Evolutionary conservation across 2,329 filamentous ascomycete species (phyloP).

Genomic region (Pseudocercospora musae): DNA sequence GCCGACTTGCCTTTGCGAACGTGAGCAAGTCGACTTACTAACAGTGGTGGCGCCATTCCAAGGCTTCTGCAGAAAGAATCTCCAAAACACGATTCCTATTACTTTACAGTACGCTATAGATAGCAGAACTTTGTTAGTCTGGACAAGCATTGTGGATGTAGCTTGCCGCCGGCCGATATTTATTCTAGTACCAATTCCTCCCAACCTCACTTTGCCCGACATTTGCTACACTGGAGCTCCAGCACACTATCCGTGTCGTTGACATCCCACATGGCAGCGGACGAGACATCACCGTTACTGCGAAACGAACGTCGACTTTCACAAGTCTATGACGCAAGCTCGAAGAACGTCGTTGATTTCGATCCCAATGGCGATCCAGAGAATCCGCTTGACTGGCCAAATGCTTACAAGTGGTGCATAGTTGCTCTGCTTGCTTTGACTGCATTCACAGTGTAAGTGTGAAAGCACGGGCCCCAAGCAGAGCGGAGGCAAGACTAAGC

Average conservation of each 20-base stretch:
- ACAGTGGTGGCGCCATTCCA: not conserved
- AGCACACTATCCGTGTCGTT: not conserved
- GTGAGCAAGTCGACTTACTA: not conserved
- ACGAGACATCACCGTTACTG: constrained; percentile 21
- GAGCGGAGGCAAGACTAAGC: not conserved
- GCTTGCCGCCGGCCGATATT: not conserved
- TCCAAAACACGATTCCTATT: no score
- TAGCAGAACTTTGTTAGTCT: not conserved
- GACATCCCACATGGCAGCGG: not conserved
- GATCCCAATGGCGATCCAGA: constrained; percentile 46
- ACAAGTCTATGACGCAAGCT: constrained; percentile 8
- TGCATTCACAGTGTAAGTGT: constrained; percentile 54
- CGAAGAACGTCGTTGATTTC: constrained; percentile 42
- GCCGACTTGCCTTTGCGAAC: not conserved
- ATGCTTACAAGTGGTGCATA: constrained; percentile 49
- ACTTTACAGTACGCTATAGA: no score
- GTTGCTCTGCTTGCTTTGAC: constrained; percentile 53
- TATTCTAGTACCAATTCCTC: not conserved
- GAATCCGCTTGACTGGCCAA: constrained; percentile 55
- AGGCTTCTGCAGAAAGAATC: no score
- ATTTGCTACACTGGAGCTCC: not conserved
- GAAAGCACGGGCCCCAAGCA: not conserved
- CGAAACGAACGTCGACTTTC: not conserved
- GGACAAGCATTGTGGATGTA: not conserved
- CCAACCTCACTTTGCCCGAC: not conserved